These are phyloP conservation scores for Paramyrothecium roridum DNA, from an alignment of 2,329 filamentous ascomycete genomes.

Conservation along the genomic window DNA sequence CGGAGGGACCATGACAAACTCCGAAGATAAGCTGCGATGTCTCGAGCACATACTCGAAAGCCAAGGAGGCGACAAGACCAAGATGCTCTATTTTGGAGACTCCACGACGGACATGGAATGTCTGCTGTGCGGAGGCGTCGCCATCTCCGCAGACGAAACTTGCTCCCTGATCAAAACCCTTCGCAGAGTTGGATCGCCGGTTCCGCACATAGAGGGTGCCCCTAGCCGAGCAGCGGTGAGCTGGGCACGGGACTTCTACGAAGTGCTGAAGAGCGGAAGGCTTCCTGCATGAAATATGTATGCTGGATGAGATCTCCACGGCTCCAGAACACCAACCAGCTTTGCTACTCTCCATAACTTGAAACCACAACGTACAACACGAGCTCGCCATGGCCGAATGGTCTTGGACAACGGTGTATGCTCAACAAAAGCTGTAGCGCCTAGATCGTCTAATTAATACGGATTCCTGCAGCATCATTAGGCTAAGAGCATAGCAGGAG, in stretches of 20 bases:
- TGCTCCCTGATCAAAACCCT: slow-evolving; percentile 33
- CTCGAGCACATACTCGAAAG: slow-evolving; percentile 24
- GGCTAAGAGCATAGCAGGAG: background rate
- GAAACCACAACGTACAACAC: no score
- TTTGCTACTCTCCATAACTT: no score
- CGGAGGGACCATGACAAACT: slow-evolving; percentile 27
- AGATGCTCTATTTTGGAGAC: slow-evolving; percentile 55
- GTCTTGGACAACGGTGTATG: no score
- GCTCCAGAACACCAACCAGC: no score
- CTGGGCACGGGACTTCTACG: slow-evolving; percentile 42
- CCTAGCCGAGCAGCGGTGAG: slow-evolving; percentile 16
- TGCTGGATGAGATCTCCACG: no score
- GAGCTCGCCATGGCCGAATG: no score
- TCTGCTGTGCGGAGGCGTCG: slow-evolving; percentile 43
- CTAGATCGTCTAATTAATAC: background rate
- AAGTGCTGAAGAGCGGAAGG: slow-evolving; percentile 31
- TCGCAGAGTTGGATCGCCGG: slow-evolving; percentile 30
- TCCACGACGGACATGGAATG: slow-evolving; percentile 56
- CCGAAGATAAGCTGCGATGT: slow-evolving; percentile 42
- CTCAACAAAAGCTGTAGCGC: no score
- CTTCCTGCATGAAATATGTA: slow-evolving; percentile 7
- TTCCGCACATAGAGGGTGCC: slow-evolving; percentile 30
- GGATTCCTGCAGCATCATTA: background rate
- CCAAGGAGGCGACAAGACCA: slow-evolving; percentile 8
- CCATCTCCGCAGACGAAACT: slow-evolving; percentile 36